Percentiles rank a stretch among this genome's conserved stretches.
Evolutionary conservation across 2,329 filamentous ascomycete genomes (phyloP).

Genomic region (Epichloe bromicola): DNA sequence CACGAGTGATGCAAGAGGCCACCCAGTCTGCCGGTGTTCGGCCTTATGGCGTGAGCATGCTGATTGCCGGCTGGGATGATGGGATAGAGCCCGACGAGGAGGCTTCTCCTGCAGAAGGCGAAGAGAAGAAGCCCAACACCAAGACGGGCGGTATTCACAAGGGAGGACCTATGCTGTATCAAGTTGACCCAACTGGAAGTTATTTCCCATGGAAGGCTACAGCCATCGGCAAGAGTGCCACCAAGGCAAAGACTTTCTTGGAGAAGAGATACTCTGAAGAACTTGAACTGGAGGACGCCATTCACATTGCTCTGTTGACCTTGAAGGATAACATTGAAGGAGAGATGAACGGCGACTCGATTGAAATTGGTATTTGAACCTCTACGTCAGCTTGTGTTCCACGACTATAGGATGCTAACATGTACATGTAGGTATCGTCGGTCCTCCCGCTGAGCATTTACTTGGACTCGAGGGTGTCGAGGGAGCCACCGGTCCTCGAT

Average conservation of each 20-base stretch:
- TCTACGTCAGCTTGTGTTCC: not conserved
- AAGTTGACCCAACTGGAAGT: conserved; percentile 96
- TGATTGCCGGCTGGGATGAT: conserved; percentile 97
- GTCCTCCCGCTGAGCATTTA: conserved; percentile 83
- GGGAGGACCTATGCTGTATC: conserved; percentile 93
- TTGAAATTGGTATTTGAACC: conserved; percentile 70
- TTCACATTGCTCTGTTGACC: conserved; percentile 93
- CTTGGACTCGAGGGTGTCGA: conserved; percentile 85
- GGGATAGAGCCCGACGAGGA: conserved; percentile 78
- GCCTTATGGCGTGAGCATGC: conserved; percentile 88
- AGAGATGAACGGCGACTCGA: conserved; percentile 97
- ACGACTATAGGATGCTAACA: conserved; percentile 11
- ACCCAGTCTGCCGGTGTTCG: conserved; percentile 96
- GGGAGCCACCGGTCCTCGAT: conserved; percentile 70
- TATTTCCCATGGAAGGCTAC: conserved; percentile 99
- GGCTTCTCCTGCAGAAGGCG: conserved; percentile 39
- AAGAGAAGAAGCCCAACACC: conserved; percentile 62
- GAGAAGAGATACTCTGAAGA: conserved; percentile 99
- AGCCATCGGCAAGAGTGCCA: conserved; percentile 96
- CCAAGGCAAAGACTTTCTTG: conserved; percentile 95
- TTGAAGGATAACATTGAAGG: conserved; percentile 99
- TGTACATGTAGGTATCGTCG: conserved; percentile 63
- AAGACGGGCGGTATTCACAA: conserved; percentile 95
- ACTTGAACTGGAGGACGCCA: conserved; percentile 91
- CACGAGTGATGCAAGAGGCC: conserved; percentile 95